Conservation (phyloP, 371 early-diverging fungal genomes). For the Mortierella polycephala region DNA sequence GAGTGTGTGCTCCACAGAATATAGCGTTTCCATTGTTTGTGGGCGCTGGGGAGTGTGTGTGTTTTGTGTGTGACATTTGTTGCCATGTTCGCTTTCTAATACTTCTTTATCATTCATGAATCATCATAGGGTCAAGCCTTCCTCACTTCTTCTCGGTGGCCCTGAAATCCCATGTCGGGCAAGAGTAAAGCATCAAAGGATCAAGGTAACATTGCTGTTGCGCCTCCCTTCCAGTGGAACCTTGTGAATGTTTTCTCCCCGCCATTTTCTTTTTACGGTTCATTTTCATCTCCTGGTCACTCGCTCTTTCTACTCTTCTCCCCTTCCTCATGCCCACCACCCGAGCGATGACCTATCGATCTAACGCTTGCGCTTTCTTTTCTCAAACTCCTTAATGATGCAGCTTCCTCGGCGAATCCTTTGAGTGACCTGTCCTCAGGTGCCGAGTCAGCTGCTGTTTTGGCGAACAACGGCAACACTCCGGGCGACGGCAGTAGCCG, state of each 20-base stretch:
- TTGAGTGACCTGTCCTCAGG: slow-evolving; percentile 45
- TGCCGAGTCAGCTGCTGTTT: slow-evolving; percentile 21
- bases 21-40: too few relatives aligned
- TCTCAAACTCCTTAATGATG: too few relatives aligned
- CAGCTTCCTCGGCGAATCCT: slow-evolving; percentile 42
- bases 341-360: too few relatives aligned
- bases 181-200: slow-evolving; percentile 49
- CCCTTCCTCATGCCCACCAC: background rate
- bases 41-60: too few relatives aligned
- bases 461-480: slow-evolving; percentile 6
- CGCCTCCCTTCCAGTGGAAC: background rate
- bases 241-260: background rate
- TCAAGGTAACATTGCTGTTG: slow-evolving; percentile 21
- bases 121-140: slow-evolving; percentile 20
- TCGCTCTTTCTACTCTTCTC: slow-evolving; percentile 1
- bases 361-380: too few relatives aligned
- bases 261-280: background rate
- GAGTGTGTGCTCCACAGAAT: too few relatives aligned
- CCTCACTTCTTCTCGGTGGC: slow-evolving; percentile 19
- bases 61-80: background rate
- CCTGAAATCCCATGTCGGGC: slow-evolving; percentile 52
- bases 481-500: slow-evolving; percentile 4
- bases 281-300: background rate
- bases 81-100: background rate
- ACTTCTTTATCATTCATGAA: background rate